Base-by-base conservation (phyloP, 2,329 filamentous ascomycete species). In the Monosporascus ibericus region DNA sequence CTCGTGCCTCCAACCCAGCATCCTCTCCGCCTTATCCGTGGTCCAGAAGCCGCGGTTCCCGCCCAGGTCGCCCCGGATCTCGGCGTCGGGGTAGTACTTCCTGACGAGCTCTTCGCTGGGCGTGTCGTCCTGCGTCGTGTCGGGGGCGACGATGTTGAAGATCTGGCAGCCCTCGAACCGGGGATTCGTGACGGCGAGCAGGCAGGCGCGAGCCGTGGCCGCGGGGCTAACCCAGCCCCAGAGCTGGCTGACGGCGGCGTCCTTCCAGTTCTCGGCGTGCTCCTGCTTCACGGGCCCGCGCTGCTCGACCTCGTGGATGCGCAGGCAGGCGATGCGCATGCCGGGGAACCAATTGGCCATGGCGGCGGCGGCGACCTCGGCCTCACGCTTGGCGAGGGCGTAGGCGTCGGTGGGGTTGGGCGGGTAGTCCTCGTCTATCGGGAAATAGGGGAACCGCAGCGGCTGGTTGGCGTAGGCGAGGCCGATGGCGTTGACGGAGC, bases 281-380 rank as follows among this genome's bases (percentile, higher is more conserved):
- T 68, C 63, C 49, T 67, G 54, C 48, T 59, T 55, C 18, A 70
- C 67, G 2, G 68, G 57, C 20, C 59, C 49, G 39, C 61, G 54
- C 8, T 61, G 56, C 11, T 63, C 64, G 6, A 71, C 70, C 47
- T 70, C 65, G 47, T 72, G 68, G 50, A 71, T 70, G 18, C 68
- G 66, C 51, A 72, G 54, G 52, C 68, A 68, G 1, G 68, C 68
- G 27, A 71, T 65, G 50, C 66, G 70, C 57, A 66, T 68, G 2
- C 67, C 69, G 0, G 68, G 70, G 48, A 65, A 71, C 68, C 69
- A 71, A 34, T 66, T 55, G 3, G 60, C 63, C 36, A 71, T 70
- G 0, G 65, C 57, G n/a, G 51, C 54, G 6, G 65, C 68, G 53
- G 71, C 66, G 5, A 60, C 51, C 54, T 70, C 69, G 3, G 68